phyloP scores from a whole-genome alignment of 1,284 basidiomycete genomes.

The Ceratorhiza oryzae-sativae region DNA sequence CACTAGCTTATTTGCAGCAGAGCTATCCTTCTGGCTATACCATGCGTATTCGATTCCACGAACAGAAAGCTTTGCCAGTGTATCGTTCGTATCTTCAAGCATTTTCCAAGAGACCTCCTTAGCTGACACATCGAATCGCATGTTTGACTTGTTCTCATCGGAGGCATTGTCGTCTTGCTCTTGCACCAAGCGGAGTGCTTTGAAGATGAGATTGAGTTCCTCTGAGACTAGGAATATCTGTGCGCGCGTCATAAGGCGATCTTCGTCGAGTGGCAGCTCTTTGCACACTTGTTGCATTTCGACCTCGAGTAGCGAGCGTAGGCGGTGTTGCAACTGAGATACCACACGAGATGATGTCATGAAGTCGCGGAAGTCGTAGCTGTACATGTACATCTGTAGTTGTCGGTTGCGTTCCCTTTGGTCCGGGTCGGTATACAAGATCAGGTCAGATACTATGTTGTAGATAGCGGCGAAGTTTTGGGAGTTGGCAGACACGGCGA shows the following conservation, averaged over 20 bases:
- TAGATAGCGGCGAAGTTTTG: constrained; percentile 89
- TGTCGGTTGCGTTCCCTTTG: constrained; percentile 78
- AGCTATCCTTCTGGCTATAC: constrained; percentile 89
- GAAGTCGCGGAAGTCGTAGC: constrained; percentile 89
- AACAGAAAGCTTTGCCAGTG: constrained; percentile 88
- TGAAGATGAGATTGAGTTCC: constrained; percentile 87
- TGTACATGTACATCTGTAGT: constrained; percentile 85
- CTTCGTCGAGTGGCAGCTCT: constrained; percentile 59
- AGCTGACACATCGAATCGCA: constrained; percentile 82
- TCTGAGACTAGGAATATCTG: constrained; percentile 79
- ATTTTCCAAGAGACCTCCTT: constrained; percentile 94
- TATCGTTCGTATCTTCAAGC: constrained; percentile 76
- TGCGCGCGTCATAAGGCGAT: constrained; percentile 70
- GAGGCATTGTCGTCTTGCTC: constrained; percentile 64
- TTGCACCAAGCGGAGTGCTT: constrained; percentile 85
- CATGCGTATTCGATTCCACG: constrained; percentile 82
- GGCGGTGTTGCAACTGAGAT: constrained; percentile 73
- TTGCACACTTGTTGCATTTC: constrained; percentile 51
- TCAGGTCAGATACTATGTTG: constrained; percentile 84
- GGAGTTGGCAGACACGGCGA: constrained; percentile 89
- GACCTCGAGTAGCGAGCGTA: constrained; percentile 72
- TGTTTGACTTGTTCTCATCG: constrained; percentile 78
- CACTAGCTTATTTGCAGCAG: constrained; percentile 79
- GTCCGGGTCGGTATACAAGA: constrained; percentile 88
- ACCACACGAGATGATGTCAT: constrained; percentile 72